A percentile compares a stretch with the other conserved stretches of the same genome.
These are phyloP conservation scores for Colletotrichum scovillei DNA, from an alignment of 2,329 filamentous ascomycete species.

Conservation along the genomic window DNA sequence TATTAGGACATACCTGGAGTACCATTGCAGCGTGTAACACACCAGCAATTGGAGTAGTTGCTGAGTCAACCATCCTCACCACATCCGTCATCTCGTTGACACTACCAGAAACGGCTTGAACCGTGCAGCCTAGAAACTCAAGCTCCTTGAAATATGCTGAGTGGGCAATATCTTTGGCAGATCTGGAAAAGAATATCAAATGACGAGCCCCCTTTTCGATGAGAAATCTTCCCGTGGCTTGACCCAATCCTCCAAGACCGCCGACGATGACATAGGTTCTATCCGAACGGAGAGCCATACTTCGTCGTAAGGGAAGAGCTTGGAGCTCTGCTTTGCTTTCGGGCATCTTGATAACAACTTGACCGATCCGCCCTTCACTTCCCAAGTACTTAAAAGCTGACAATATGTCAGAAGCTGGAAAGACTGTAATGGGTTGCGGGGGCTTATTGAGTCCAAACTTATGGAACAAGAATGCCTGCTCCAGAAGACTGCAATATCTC, in stretches of 20 bases:
- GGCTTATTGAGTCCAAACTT: conserved; percentile 10
- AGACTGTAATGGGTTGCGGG: conserved; percentile 38
- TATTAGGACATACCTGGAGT: conserved; percentile 24
- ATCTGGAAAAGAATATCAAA: conserved; percentile 43
- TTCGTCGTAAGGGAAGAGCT: neutral
- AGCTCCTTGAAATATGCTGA: conserved; percentile 36
- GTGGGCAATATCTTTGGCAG: conserved; percentile 27
- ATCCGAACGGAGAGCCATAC: conserved; percentile 5
- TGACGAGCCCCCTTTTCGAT: conserved; percentile 43
- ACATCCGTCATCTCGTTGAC: conserved; percentile 45
- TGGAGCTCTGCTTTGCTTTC: neutral
- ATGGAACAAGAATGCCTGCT: conserved; percentile 16
- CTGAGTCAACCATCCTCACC: conserved; percentile 34
- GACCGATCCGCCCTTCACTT: conserved; percentile 54
- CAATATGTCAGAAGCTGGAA: conserved; percentile 42
- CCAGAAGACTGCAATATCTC: neutral
- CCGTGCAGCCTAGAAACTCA: conserved; percentile 40
- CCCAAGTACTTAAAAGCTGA: conserved; percentile 58
- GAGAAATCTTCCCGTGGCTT: conserved; percentile 43
- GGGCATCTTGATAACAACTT: conserved; percentile 50
- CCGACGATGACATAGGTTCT: conserved; percentile 45
- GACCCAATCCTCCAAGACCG: conserved; percentile 47
- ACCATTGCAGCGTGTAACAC: conserved; percentile 56
- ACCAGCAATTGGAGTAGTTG: conserved; percentile 48
- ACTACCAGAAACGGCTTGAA: conserved; percentile 46